Base-by-base conservation (phyloP, 495 filamentous ascomycete genomes). In the Daldinia grandis region DNA sequence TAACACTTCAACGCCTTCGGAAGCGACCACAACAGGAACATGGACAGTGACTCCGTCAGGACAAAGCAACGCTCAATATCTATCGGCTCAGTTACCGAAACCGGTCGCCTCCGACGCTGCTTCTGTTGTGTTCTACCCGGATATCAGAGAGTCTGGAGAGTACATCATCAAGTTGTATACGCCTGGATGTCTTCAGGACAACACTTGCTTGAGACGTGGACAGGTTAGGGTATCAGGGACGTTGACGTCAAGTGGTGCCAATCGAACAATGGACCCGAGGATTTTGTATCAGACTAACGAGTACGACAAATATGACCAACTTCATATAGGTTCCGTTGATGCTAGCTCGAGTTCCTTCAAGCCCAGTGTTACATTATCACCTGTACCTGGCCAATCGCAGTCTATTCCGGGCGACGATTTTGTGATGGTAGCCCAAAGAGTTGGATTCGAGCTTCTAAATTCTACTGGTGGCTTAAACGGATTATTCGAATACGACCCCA, bases 241-340 rank as follows among this genome's bases (percentile, higher is more conserved):
- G 17, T 87, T 93, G 77, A 64, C 72, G n/a, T 82, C 85, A 1
- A 83, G 81, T 31, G 84, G 82, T 33, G 75, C 66, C 15, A 83
- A 85, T 33, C 81, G 79, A 57, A 78, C 72, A 42, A 75, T 76
- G 24, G 77, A 82, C 8, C 80, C 84, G 47, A 78, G 80, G 60
- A 81, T 61, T 79, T 86, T 96, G 12, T 95, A 84, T 76, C 96
- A 99, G 81, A 97, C 93, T 17, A 98, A 98, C 78, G 81, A 93
- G 69, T 93, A 89, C 75, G 93, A 97, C 81, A 99, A 98, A 79
- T 97, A 95, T 69, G 96, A 98, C 74, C 88, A 90, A 61, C 88
- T 98, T 64, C 97, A 94, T 77, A 89, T 87, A 63, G 96, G 94
- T 7, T 87, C 86, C 65, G 88, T 99, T 61, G 93, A 98, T 74